Base-by-base conservation (phyloP, 1,284 basidiomycete species). In the Pseudozyma hubeiensis region DNA sequence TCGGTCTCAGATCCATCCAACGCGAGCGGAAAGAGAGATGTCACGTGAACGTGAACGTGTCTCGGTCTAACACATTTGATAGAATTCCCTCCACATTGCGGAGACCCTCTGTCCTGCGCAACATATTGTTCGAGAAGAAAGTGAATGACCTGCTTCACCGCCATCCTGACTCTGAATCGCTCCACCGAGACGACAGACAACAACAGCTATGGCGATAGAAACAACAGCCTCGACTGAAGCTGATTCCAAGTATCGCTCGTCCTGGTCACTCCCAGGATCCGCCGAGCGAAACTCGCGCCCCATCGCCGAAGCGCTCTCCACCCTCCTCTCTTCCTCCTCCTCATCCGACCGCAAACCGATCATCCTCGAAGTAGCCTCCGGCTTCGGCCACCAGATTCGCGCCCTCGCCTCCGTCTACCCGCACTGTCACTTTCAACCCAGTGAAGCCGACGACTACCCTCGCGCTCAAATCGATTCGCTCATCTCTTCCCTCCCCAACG, bases 291-390 rank as follows among this genome's bases (percentile, higher is more conserved):
- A 75, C 63, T 54, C 73, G 33, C 55, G 43, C 17, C 56, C 73
- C 13, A 75, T 75, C 41, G 70, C 68, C 0, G 47, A 62, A 33
- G 73, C 73, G 11, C 55, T 75, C 13, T 37, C 57, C 0, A 4
- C 69, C 1, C 41, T 67, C 3, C 52, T 71, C 5, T 40, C 59
- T 9, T n/a, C 40, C 19, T 13, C 39, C 7, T 17, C 73, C 2
- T 41, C 33, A 10, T 24, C 51, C 16, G 35, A 46, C 0, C 61
- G 56, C 49, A 54, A 45, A 24, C 54, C 67, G 9, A 31, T 44
- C 41, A 41, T 75, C 13, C 54, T 75, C n/a, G 73, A 75, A 37
- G 64, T 75, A 0, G 73, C 73, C 7, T 75, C 73, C 7, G 73
- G 73, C 0, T 72, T 75, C 19, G 73, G 73, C 7, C 61, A 59